Percentiles rank a stretch among this genome's conserved stretches.
phyloP scores from a whole-genome alignment of 2,329 filamentous ascomycete genomes.

The Pseudogymnoascus sp. region DNA sequence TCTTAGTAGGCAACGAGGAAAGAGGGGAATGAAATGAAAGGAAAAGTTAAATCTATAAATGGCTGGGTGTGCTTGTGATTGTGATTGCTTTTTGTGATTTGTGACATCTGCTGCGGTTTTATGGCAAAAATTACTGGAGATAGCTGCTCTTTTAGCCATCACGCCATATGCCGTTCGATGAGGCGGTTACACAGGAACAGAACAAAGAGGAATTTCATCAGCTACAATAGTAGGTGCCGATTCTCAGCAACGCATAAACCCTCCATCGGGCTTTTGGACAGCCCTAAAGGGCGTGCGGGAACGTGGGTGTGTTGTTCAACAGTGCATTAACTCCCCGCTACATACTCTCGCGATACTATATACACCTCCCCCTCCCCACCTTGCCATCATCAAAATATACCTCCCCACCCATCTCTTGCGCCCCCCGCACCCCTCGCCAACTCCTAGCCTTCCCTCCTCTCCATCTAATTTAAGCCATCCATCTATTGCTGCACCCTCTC shows the following conservation, averaged over 20 bases:
- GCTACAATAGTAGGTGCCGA: not conserved
- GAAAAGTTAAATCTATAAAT: not conserved
- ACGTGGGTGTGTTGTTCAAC: not conserved
- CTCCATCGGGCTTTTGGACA: not conserved
- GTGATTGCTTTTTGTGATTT: too few relatives aligned
- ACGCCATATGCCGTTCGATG: too few relatives aligned
- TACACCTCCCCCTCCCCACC: not conserved
- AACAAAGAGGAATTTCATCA: too few relatives aligned
- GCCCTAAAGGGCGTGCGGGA: not conserved
- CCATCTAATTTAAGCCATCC: too few relatives aligned
- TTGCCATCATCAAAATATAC: not conserved
- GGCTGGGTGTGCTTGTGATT: not conserved
- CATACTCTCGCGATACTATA: not conserved
- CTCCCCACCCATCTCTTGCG: not conserved
- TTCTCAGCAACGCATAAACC: not conserved
- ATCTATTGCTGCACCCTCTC: conserved; percentile 17
- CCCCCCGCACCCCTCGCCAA: not conserved
- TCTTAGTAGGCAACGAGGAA: not conserved
- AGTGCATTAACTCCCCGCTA: conserved; percentile 4
- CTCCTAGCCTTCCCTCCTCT: not conserved
- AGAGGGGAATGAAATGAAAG: not conserved
- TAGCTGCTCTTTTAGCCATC: too few relatives aligned
- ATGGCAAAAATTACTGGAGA: too few relatives aligned
- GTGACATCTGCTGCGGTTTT: too few relatives aligned
- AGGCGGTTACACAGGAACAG: too few relatives aligned